These are phyloP conservation scores for Plasmodium reichenowi DNA, from an alignment of 169 alveolate species.

Conservation along the genomic window DNA sequence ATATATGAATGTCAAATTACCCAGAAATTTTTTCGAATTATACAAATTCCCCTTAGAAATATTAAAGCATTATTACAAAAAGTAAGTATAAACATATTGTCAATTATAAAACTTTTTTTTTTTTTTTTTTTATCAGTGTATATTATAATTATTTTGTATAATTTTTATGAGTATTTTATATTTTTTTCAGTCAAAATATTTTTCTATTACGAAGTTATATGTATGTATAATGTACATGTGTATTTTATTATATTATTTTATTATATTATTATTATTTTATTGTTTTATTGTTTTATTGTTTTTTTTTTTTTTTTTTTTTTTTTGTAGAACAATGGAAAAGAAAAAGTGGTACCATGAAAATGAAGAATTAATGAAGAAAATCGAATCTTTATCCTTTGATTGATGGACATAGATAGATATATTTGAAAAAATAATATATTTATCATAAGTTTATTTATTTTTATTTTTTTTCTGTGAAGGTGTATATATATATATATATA, in stretches of 20 bases:
- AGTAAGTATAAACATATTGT: slow-evolving; percentile 20
- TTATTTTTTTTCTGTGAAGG: too few species aligned
- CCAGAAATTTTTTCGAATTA: slow-evolving; percentile 50
- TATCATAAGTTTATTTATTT: too few species aligned
- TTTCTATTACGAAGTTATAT: not conserved
- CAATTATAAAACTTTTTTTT: not conserved
- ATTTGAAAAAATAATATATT: too few species aligned
- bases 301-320: slow-evolving; percentile 1
- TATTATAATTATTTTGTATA: not conserved
- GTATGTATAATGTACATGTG: not conserved
- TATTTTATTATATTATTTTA: not conserved
- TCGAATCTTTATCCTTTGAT: slow-evolving; percentile 64
- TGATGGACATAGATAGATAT: not conserved
- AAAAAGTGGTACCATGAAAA: slow-evolving; percentile 75
- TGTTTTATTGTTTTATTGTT: not conserved
- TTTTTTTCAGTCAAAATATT: not conserved
- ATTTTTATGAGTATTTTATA: not conserved
- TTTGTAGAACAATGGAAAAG: slow-evolving; percentile 71
- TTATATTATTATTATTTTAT: not conserved
- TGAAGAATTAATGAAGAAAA: slow-evolving; percentile 70
- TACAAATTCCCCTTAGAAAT: slow-evolving; percentile 52
- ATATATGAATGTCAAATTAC: slow-evolving; percentile 65
- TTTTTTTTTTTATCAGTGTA: not conserved
- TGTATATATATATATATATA: too few species aligned
- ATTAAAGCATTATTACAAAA: slow-evolving; percentile 46